Conservation (phyloP, 2,329 filamentous ascomycete genomes). For the Capronia coronata region DNA sequence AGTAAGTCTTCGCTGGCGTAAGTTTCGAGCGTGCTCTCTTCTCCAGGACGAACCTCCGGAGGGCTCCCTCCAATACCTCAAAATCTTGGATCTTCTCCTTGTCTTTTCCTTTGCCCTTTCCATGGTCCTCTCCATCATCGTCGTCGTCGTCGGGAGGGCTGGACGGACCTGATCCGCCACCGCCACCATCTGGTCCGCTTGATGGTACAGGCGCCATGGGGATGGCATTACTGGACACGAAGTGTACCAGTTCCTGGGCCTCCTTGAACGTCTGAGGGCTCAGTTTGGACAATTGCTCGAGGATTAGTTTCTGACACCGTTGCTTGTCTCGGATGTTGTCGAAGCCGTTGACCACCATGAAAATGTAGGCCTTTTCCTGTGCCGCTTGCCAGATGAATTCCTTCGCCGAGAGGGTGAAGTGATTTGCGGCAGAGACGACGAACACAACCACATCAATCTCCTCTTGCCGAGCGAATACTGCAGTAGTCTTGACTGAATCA, state of each 20-base stretch:
- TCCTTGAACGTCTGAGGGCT: slow-evolving; percentile 93
- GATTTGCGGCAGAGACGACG: slow-evolving; percentile 93
- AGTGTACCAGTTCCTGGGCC: slow-evolving; percentile 85
- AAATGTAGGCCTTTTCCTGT: slow-evolving; percentile 95
- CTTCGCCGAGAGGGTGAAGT: slow-evolving; percentile 95
- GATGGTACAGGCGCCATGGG: slow-evolving; percentile 60
- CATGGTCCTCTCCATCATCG: slow-evolving; percentile 50
- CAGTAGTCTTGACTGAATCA: slow-evolving; percentile 93
- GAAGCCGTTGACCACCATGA: slow-evolving; percentile 97
- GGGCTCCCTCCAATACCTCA: slow-evolving; percentile 76
- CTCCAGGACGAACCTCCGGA: slow-evolving; percentile 89
- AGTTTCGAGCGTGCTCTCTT: slow-evolving; percentile 93
- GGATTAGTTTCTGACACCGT: slow-evolving; percentile 82
- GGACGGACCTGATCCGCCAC: slow-evolving; percentile 41
- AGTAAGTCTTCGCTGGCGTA: slow-evolving; percentile 89
- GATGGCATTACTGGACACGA: slow-evolving; percentile 94
- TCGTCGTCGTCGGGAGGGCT: slow-evolving; percentile 39
- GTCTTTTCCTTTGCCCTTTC: slow-evolving; percentile 80
- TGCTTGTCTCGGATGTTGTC: slow-evolving; percentile 90
- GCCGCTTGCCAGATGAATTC: slow-evolving; percentile 96
- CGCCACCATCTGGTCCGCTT: slow-evolving; percentile 47
- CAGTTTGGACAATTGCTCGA: slow-evolving; percentile 81
- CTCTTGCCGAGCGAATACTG: slow-evolving; percentile 92
- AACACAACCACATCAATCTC: slow-evolving; percentile 99
- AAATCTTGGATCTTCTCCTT: slow-evolving; percentile 88